Conservation (phyloP, 192 early-diverging fungal genomes). For the Lobosporangium transversale region DNA sequence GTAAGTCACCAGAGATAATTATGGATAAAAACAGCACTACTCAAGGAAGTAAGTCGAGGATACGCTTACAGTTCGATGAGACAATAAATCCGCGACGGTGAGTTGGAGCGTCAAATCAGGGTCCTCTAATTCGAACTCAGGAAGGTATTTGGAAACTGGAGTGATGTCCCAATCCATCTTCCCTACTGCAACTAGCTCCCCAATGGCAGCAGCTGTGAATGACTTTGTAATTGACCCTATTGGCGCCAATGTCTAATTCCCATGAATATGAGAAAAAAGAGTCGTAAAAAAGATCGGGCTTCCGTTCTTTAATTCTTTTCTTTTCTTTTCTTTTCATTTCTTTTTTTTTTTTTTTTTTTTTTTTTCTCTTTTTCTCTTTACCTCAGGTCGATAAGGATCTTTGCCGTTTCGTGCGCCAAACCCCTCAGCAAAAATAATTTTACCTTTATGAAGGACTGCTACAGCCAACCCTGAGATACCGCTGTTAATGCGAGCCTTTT, state of each 20-base stretch:
- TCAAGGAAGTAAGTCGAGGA: background rate
- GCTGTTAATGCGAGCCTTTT: background rate
- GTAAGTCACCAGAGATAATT: background rate
- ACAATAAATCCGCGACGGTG: slow-evolving; percentile 24
- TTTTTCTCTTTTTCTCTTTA: no score
- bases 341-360: no score
- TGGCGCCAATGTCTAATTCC: slow-evolving; percentile 21
- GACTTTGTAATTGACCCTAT: slow-evolving; percentile 33
- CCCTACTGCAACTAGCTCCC: slow-evolving; percentile 31
- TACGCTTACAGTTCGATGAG: slow-evolving; percentile 32
- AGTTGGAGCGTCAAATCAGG: slow-evolving; percentile 16
- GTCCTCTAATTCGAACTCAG: slow-evolving; percentile 10
- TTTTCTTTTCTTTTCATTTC: no score
- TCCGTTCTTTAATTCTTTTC: no score
- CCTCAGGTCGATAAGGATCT: slow-evolving; percentile 21
- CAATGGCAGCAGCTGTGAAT: slow-evolving; percentile 17
- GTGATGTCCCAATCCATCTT: slow-evolving; percentile 34
- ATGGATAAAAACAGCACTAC: background rate
- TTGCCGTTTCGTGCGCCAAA: slow-evolving; percentile 22
- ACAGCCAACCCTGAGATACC: slow-evolving; percentile 23
- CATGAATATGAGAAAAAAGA: background rate
- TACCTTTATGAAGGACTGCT: slow-evolving; percentile 15
- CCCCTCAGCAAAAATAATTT: slow-evolving; percentile 29
- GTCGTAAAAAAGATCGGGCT: background rate
- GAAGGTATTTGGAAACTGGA: slow-evolving; percentile 23